Conservation (phyloP, 495 filamentous ascomycete genomes). For the Tuber indicum region DNA sequence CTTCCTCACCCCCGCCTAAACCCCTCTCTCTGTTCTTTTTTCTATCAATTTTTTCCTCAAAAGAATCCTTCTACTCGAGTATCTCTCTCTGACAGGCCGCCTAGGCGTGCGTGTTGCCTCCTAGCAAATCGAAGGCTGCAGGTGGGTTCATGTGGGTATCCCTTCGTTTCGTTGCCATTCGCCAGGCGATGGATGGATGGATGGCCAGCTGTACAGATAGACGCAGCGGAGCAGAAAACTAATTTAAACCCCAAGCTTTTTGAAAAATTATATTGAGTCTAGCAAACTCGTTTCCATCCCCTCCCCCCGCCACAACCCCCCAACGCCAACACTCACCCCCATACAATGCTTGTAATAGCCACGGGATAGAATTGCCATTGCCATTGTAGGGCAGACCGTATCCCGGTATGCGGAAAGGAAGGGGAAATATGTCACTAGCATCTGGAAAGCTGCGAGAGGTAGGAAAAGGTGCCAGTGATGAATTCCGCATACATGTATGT, state of each 20-base stretch:
- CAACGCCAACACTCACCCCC: background rate
- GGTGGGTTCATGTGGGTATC: slow-evolving; percentile 21
- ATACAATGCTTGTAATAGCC: background rate
- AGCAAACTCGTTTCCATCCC: background rate
- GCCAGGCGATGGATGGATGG: slow-evolving; percentile 13
- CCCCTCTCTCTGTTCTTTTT: slow-evolving; percentile 22
- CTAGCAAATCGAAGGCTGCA: slow-evolving; percentile 33
- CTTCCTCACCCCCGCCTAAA: slow-evolving; percentile 32
- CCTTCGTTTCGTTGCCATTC: slow-evolving; percentile 26
- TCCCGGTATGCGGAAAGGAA: slow-evolving; percentile 31
- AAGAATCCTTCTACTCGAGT: slow-evolving; percentile 21
- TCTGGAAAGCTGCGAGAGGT: background rate
- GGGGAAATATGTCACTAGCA: background rate
- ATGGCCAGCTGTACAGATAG: slow-evolving; percentile 37
- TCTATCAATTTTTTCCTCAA: background rate
- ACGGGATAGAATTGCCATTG: background rate
- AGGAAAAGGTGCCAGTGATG: background rate
- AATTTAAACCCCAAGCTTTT: slow-evolving; percentile 21
- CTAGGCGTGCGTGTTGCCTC: slow-evolving; percentile 13
- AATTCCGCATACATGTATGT: background rate
- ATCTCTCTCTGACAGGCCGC: slow-evolving; percentile 24
- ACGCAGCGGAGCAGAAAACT: slow-evolving; percentile 20
- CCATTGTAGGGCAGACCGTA: slow-evolving; percentile 20
- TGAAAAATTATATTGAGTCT: background rate
- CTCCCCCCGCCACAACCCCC: background rate